phyloP scores from a whole-genome alignment of 305 asterid genomes.

The Fraxinus greggii region DNA sequence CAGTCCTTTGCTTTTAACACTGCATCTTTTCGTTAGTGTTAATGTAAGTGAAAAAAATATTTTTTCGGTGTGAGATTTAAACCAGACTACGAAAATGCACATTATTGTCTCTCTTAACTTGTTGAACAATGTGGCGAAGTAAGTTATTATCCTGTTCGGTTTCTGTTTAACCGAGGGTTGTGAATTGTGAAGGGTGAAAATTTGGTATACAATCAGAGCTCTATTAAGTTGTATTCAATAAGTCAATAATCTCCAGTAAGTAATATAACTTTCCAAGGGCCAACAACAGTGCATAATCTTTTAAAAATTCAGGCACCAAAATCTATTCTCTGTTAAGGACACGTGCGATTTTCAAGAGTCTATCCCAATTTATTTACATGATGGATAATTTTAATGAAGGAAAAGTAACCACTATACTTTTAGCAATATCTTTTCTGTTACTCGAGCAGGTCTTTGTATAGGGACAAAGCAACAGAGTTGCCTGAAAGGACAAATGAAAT shows the following conservation, averaged over 20 bases:
- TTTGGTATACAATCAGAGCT: background rate
- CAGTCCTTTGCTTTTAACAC: background rate
- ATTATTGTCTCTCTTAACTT: background rate
- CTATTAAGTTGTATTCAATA: background rate
- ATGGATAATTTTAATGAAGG: background rate
- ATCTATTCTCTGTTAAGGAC: background rate
- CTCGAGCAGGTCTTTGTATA: conserved; percentile 54
- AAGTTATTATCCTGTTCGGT: background rate
- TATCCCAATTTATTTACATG: background rate
- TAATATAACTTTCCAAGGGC: background rate
- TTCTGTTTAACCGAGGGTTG: background rate
- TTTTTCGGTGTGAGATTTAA: background rate
- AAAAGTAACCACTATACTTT: background rate
- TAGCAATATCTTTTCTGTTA: background rate
- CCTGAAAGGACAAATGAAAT: conserved; percentile 79
- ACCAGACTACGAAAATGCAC: background rate
- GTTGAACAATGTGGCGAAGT: no score
- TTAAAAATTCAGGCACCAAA: background rate
- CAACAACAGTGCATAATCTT: background rate
- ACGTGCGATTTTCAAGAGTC: background rate
- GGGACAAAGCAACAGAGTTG: conserved; percentile 60
- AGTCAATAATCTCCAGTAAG: background rate
- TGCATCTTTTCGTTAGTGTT: background rate
- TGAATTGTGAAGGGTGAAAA: background rate
- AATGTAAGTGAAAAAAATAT: background rate